phyloP scores from a whole-genome alignment of 2,329 filamentous ascomycete genomes.

The Aspergillus ustus region DNA sequence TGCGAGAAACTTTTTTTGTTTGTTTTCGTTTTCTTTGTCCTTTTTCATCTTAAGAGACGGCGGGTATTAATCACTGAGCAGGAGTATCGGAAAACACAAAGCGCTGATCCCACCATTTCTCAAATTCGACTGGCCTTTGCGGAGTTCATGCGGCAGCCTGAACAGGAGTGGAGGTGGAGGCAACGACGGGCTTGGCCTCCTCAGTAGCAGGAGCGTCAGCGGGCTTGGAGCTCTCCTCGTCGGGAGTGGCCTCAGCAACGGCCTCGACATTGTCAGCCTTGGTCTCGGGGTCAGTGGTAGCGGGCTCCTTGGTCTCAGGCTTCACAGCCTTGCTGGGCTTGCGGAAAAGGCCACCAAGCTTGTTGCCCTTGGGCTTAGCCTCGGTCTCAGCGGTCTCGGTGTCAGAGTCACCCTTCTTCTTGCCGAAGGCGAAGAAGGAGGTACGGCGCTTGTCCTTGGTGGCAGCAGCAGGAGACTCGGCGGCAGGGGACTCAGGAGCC shows the following conservation, averaged over 20 bases:
- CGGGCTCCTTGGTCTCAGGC: slow-evolving; percentile 44
- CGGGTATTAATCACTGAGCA: slow-evolving; percentile 27
- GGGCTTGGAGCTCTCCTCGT: slow-evolving; percentile 33
- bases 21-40: slow-evolving; percentile 19
- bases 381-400: slow-evolving; percentile 53
- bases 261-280: slow-evolving; percentile 33
- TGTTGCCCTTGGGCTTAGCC: slow-evolving; percentile 48
- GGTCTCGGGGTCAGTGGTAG: slow-evolving; percentile 36
- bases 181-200: slow-evolving; percentile 41
- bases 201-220: slow-evolving; percentile 34
- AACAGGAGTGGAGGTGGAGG: slow-evolving; percentile 40
- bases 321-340: slow-evolving; percentile 55
- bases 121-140: slow-evolving; percentile 42
- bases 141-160: slow-evolving; percentile 50
- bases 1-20: slow-evolving; percentile 8
- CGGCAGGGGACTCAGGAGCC: slow-evolving; percentile 35
- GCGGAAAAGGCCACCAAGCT: slow-evolving; percentile 54
- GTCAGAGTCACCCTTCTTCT: slow-evolving; percentile 56
- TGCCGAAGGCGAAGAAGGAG: slow-evolving; percentile 59
- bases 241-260: slow-evolving; percentile 30
- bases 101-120: slow-evolving; percentile 48
- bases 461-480: slow-evolving; percentile 37
- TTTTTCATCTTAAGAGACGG: slow-evolving; percentile 15
- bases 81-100: slow-evolving; percentile 34
- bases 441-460: slow-evolving; percentile 56